A percentile compares a stretch with the other conserved stretches of the same genome.
Conservation (phyloP, 2,329 filamentous ascomycete genomes). For the Dothiorella sarmentorum region DNA sequence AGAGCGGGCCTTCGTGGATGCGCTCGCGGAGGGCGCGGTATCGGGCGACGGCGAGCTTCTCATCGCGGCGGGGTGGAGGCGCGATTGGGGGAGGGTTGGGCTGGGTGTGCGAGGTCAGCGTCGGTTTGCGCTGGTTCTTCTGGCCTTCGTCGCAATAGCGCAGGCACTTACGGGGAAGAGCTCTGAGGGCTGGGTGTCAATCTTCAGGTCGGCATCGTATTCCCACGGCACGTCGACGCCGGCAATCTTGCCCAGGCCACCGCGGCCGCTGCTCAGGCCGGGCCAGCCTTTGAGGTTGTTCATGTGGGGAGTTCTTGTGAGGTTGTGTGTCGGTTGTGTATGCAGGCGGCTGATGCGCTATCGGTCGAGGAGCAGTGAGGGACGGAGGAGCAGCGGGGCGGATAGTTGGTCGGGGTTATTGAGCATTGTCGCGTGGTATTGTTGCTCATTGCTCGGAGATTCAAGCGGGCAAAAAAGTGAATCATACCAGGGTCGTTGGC, state of each 20-base stretch:
- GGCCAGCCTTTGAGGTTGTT: conserved; percentile 25
- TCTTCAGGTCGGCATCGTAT: conserved; percentile 38
- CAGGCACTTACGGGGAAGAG: conserved; percentile 38
- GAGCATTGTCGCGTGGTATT: background rate
- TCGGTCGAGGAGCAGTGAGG: background rate
- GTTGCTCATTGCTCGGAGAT: background rate
- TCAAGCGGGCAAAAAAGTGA: conserved; percentile 14
- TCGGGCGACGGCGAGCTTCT: conserved; percentile 48
- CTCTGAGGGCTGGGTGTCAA: conserved; percentile 36
- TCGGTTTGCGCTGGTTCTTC: background rate
- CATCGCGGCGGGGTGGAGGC: conserved; percentile 40
- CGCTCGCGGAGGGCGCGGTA: conserved; percentile 53
- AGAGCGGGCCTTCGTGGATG: conserved; percentile 59
- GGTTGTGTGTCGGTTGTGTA: background rate
- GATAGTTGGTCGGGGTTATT: background rate
- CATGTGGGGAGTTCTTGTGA: background rate
- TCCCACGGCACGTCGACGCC: conserved; percentile 44
- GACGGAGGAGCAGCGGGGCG: background rate
- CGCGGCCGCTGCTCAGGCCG: conserved; percentile 31
- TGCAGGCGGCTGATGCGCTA: background rate
- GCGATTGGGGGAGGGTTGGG: conserved; percentile 16
- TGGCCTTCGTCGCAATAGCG: conserved; percentile 18
- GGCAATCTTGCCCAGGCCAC: conserved; percentile 38
- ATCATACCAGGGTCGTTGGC: background rate
- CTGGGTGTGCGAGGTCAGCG: background rate